Evolutionary conservation across 169 alveolate species (phyloP), one percentile per base, ranked within the genome.

Genomic region (Eimeria tenella): DNA sequence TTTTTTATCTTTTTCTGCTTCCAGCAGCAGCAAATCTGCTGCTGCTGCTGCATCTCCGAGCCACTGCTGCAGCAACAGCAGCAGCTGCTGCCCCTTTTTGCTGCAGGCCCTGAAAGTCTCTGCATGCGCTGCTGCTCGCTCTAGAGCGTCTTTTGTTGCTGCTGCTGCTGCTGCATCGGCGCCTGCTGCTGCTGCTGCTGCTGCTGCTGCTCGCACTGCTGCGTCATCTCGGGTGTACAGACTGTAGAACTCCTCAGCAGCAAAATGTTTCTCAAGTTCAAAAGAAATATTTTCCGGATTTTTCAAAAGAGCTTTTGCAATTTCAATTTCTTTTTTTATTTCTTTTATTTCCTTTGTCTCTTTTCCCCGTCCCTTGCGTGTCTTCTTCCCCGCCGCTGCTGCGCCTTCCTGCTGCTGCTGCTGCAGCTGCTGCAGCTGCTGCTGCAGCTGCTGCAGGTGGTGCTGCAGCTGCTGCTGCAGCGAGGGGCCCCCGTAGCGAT

Each of bases 71-170:
- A 8, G 82, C 82, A n/a, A 55, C 82, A 21, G 50, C 82, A 21
- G 82, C 82, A 3, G 10, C 58, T 73, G 50, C 55, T 73, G 82
- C 53, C 49, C 53, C 82, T 73, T 73, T 21, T 42, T 73, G 82
- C 55, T 25, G 82, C 82, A 21, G 49, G 53, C 23, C 21, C 82
- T 73, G 58, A 19, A 5, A 10, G 82, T 25, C 49, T 19, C 19
- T 42, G 55, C 50, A 21, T 21, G 21, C 13, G 58, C 55, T 73
- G 82, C 55, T 21, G 82, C 55, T 73, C 49, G 21, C 17, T 25
- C 82, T 42, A 73, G 82, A 65, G 74, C 31, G 74, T 65, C 74
- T 6, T 65, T 65, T 65, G 74, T 25, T 65, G 74, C 74, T 17
- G 15, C 74, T 65, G 25, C 74, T 17, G 74, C 74, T 65, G 74